Percentiles rank a stretch among this genome's conserved stretches.
Conservation (phyloP, 305 asterid genomes). For the Stenogyne calaminthoides region DNA sequence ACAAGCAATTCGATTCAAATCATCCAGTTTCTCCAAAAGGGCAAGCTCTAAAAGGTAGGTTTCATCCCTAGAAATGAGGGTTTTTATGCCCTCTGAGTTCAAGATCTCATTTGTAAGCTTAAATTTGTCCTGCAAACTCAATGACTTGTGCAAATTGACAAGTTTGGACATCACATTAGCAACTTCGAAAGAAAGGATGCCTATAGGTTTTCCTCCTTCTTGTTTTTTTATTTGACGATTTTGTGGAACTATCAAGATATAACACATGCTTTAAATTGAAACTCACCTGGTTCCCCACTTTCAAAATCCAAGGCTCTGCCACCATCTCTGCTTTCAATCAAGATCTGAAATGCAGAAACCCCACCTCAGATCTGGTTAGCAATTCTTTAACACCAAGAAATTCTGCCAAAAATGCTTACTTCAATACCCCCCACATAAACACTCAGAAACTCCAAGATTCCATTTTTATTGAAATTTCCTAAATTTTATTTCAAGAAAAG, state of each 20-base stretch:
- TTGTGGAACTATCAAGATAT: constrained; percentile 56
- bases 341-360: constrained; percentile 34
- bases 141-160: constrained; percentile 76
- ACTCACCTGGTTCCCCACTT: constrained; percentile 93
- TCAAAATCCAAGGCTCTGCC: constrained; percentile 87
- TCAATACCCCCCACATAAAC: constrained; percentile 1
- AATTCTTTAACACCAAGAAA: constrained; percentile 8
- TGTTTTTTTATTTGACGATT: constrained; percentile 43
- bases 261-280: constrained; percentile 75
- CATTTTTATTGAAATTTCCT: constrained; percentile 9
- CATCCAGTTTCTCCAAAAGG: constrained; percentile 75
- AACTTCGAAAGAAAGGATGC: constrained; percentile 93
- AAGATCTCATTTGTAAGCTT: constrained; percentile 84
- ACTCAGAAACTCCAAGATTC: constrained; percentile 6
- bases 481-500: constrained; percentile 37
- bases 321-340: constrained; percentile 60
- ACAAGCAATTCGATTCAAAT: constrained; percentile 71
- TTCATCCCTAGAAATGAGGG: constrained; percentile 72
- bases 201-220: constrained; percentile 54
- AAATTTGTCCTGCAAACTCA: constrained; percentile 54
- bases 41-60: constrained; percentile 64
- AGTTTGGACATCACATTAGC: constrained; percentile 93
- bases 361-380: constrained; percentile 52
- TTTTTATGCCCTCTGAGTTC: constrained; percentile 57
- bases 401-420: not conserved